Percentiles rank a stretch among this genome's conserved stretches.
phyloP scores from a whole-genome alignment of 2,329 filamentous ascomycete species.

The Xylariaceae sp. region DNA sequence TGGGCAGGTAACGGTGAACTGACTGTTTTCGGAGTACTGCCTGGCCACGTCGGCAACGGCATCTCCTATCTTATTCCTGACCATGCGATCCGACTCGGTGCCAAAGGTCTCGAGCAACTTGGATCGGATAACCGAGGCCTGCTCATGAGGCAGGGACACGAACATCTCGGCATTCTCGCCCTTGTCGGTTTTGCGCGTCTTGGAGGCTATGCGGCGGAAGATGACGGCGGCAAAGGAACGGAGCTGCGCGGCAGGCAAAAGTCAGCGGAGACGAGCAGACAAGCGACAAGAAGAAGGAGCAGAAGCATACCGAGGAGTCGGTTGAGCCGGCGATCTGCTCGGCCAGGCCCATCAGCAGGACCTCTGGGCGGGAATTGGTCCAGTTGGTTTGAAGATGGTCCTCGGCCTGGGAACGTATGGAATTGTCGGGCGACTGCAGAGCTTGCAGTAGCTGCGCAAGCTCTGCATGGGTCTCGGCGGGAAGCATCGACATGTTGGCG shows the following conservation, averaged over 20 bases:
- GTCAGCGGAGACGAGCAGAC: background rate
- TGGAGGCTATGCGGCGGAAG: slow-evolving; percentile 87
- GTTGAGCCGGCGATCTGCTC: slow-evolving; percentile 82
- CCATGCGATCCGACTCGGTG: slow-evolving; percentile 62
- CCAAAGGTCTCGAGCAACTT: slow-evolving; percentile 75
- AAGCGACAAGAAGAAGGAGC: slow-evolving; percentile 2
- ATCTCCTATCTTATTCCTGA: slow-evolving; percentile 94
- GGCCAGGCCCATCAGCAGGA: slow-evolving; percentile 86
- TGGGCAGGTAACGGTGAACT: slow-evolving; percentile 21
- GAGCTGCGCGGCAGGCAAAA: slow-evolving; percentile 44
- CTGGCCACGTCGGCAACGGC: slow-evolving; percentile 93
- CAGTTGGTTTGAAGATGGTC: slow-evolving; percentile 87
- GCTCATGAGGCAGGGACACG: slow-evolving; percentile 65
- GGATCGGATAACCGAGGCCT: slow-evolving; percentile 70
- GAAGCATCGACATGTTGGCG: slow-evolving; percentile 70
- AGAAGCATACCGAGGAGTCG: slow-evolving; percentile 57
- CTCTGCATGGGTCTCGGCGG: slow-evolving; percentile 75
- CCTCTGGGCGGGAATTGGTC: slow-evolving; percentile 72
- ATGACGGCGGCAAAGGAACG: slow-evolving; percentile 90
- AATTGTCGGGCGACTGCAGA: slow-evolving; percentile 85
- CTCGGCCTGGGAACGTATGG: slow-evolving; percentile 75
- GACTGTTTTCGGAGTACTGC: slow-evolving; percentile 89
- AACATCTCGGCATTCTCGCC: slow-evolving; percentile 77
- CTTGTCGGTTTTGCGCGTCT: slow-evolving; percentile 68
- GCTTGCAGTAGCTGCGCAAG: slow-evolving; percentile 80